Evolutionary conservation across 75 land plant species (phyloP).

Genomic region (Sequoia sempervirens): DNA sequence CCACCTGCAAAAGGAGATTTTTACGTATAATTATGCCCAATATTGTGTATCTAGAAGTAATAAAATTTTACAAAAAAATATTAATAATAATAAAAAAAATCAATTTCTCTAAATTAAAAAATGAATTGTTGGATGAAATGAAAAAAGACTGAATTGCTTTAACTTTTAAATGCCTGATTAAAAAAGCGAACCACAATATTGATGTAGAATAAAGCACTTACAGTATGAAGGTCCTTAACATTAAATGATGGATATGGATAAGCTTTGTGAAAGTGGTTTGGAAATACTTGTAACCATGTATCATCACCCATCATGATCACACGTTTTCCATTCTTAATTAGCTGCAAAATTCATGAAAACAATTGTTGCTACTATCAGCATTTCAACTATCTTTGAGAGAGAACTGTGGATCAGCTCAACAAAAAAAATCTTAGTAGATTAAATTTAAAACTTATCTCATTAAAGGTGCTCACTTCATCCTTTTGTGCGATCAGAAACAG

Average conservation of each 20-base stretch:
- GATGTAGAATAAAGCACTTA: conserved; percentile 23
- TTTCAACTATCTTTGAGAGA: not conserved
- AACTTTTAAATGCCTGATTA: not conserved
- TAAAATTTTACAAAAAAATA: not conserved
- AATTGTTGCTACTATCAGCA: not conserved
- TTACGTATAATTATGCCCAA: not conserved
- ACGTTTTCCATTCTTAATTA: conserved; percentile 69
- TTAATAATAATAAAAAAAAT: not conserved
- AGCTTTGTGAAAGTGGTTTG: conserved; percentile 72
- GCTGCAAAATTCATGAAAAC: conserved; percentile 35
- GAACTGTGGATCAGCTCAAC: not conserved
- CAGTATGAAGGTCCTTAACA: conserved; percentile 97
- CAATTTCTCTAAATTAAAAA: not conserved
- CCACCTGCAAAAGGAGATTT: conserved; percentile 61
- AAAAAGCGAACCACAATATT: not conserved
- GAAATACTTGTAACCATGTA: conserved; percentile 95
- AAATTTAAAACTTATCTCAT: not conserved
- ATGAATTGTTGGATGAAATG: not conserved
- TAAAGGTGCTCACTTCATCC: not conserved
- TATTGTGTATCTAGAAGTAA: not conserved
- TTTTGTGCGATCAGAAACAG: not conserved
- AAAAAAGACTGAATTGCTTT: not conserved
- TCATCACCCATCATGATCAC: conserved; percentile 99
- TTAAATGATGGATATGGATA: conserved; percentile 95
- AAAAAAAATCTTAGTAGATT: not conserved